Evolutionary conservation across 2,329 filamentous ascomycete genomes (phyloP).

Genomic region (Waltergamsia citrina): DNA sequence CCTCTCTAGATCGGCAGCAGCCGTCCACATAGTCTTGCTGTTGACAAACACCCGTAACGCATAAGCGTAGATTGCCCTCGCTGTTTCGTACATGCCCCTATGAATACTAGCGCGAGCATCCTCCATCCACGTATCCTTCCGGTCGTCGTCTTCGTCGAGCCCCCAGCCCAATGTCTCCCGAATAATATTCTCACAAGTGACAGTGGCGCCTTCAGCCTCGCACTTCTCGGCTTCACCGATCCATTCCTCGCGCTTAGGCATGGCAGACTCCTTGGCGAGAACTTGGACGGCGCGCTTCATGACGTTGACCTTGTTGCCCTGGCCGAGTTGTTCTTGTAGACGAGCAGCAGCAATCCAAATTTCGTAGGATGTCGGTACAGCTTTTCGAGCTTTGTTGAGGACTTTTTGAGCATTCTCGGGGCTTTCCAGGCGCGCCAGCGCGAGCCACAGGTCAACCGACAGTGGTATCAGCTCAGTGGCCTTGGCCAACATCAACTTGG

Average conservation of each 20-base stretch:
- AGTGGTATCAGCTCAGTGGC: constrained; percentile 91
- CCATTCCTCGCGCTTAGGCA: constrained; percentile 97
- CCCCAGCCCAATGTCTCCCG: constrained; percentile 88
- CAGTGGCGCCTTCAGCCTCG: constrained; percentile 78
- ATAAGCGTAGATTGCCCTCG: constrained; percentile 87
- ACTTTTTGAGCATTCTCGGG: constrained; percentile 91
- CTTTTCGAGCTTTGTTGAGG: constrained; percentile 89
- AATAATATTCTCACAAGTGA: constrained; percentile 85
- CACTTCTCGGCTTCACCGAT: constrained; percentile 90
- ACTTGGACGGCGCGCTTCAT: constrained; percentile 92
- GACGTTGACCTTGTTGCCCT: constrained; percentile 71
- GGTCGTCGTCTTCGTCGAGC: constrained; percentile 90
- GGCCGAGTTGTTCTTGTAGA: constrained; percentile 79
- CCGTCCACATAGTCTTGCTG: constrained; percentile 81
- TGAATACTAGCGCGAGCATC: constrained; percentile 78
- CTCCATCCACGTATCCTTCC: constrained; percentile 92
- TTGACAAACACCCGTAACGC: constrained; percentile 82
- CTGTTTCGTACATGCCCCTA: constrained; percentile 78
- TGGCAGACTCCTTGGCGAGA: constrained; percentile 82
- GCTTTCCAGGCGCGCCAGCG: constrained; percentile 78
- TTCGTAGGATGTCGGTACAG: constrained; percentile 84
- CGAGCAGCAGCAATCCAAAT: constrained; percentile 95
- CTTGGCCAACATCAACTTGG: constrained; percentile 80
- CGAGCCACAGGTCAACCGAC: constrained; percentile 91
- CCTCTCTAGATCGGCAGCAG: constrained; percentile 83